Conservation (phyloP, 495 filamentous ascomycete species). For the Immersiella caudata region DNA sequence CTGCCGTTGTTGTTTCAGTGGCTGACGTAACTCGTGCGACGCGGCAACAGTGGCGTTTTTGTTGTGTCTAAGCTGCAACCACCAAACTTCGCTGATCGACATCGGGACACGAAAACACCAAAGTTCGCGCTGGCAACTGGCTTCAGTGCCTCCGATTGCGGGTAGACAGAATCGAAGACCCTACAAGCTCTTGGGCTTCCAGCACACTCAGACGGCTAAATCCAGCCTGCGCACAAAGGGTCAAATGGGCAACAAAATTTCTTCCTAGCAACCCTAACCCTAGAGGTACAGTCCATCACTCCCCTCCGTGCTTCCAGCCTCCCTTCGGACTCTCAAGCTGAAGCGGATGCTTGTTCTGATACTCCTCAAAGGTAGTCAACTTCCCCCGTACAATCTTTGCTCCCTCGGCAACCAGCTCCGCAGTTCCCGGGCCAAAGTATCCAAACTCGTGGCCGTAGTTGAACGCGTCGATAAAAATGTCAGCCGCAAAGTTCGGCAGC, state of each 20-base stretch:
- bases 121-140: too few relatives aligned
- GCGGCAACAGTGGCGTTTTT: not conserved
- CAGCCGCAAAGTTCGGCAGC: conserved; percentile 32
- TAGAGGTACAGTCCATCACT: not conserved
- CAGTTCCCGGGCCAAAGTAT: conserved; percentile 48
- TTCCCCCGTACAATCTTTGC: conserved; percentile 42
- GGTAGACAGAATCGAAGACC: too few relatives aligned
- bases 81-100: too few relatives aligned
- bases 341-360: conserved; percentile 31
- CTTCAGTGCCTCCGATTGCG: too few relatives aligned
- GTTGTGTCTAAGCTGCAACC: too few relatives aligned
- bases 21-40: conserved; percentile 7
- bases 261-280: not conserved
- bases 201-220: too few relatives aligned
- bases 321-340: not conserved
- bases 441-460: conserved; percentile 45
- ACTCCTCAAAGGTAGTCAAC: conserved; percentile 53
- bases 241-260: too few relatives aligned
- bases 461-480: conserved; percentile 43
- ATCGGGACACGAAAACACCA: too few relatives aligned
- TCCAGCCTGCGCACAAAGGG: too few relatives aligned
- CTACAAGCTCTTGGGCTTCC: too few relatives aligned
- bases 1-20: not conserved
- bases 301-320: not conserved
- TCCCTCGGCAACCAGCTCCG: conserved; percentile 47